These are phyloP conservation scores for Ophiocordyceps australis DNA, from an alignment of 2,329 filamentous ascomycete genomes.

Conservation along the genomic window DNA sequence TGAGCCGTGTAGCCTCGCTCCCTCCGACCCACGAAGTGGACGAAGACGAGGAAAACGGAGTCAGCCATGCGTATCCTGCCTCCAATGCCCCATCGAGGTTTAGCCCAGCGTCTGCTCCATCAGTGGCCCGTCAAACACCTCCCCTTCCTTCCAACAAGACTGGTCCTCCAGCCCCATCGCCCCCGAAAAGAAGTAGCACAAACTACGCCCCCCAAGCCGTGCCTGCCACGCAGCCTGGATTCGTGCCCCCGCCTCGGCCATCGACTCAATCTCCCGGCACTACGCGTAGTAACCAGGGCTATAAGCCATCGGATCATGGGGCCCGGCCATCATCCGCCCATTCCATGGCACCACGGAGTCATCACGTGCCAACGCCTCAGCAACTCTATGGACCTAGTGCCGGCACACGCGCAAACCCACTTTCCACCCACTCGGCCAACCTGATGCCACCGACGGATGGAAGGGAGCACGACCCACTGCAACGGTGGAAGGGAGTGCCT, in stretches of 20 bases:
- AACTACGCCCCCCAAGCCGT: constrained; percentile 27
- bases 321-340: constrained; percentile 37
- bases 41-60: constrained; percentile 27
- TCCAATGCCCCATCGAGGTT: constrained; percentile 16
- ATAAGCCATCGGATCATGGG: constrained; percentile 19
- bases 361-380: too few species aligned
- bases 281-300: constrained; percentile 18
- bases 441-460: constrained; percentile 46
- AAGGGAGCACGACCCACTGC: constrained; percentile 54
- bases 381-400: too few species aligned
- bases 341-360: too few species aligned
- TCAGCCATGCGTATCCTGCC: constrained; percentile 7
- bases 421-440: constrained; percentile 34
- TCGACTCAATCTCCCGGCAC: constrained; percentile 44
- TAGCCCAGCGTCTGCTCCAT: constrained; percentile 13
- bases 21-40: constrained; percentile 45
- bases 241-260: constrained; percentile 37
- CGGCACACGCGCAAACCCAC: too few species aligned
- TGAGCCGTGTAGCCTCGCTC: constrained; percentile 36
- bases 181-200: constrained; percentile 33
- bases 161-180: constrained; percentile 28
- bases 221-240: constrained; percentile 16
- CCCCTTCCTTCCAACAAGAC: constrained; percentile 22
- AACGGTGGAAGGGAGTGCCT: constrained; percentile 82
- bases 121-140: constrained; percentile 24